Evolutionary conservation across 257 asterid species (phyloP), one percentile per base, ranked within the genome.

Genomic region (Salvia rosmarinus): DNA sequence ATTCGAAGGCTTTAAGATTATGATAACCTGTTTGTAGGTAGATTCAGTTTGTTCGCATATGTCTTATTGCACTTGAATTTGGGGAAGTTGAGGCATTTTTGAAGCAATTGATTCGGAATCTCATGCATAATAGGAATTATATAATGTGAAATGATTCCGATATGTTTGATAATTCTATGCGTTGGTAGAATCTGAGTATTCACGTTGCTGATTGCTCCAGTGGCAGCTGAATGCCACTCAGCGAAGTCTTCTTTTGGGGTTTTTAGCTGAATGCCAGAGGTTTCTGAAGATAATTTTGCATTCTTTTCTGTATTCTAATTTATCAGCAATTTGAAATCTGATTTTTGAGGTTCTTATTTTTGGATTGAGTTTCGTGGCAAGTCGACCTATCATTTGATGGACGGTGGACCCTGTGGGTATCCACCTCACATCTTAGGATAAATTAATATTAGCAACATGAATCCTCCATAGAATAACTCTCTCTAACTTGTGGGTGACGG

Each of bases 401-500:
- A 34, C 30, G 9, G 21, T 39, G 13, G 54, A 42, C 12, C 17
- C 50, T n/a, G n/a, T n/a, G n/a, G 5, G 3, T 14, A 17, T 46
- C 58, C 54, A 34, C 30, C 37, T 12, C 20, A 43, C 11, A 30
- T 23, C 51, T 55, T 66, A 20, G 35, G 68, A 50, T 32, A 50
- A 52, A 20, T 16, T 57, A 20, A 35, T 44, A 56, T 13, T 40
- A 32, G 30, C 49, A 34, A 39, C 30, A 4, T 17, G 28, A 67
- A 5, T 32, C 67, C 14, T 5, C 58, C 9, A 14, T 46, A 28
- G 19, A 40, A 74, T 66, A 56, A 32, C 61, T 19, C 23, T n/a
- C n/a, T 14, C 39, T 66, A n/a, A n/a, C 42, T 32, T 55, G 58
- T 74, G 50, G 20, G 9, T 20, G 43, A 30, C 43, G 72, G 73